These are phyloP conservation scores for Beta lomatogona DNA, from an alignment of 179 eudicot species.

Conservation along the genomic window DNA sequence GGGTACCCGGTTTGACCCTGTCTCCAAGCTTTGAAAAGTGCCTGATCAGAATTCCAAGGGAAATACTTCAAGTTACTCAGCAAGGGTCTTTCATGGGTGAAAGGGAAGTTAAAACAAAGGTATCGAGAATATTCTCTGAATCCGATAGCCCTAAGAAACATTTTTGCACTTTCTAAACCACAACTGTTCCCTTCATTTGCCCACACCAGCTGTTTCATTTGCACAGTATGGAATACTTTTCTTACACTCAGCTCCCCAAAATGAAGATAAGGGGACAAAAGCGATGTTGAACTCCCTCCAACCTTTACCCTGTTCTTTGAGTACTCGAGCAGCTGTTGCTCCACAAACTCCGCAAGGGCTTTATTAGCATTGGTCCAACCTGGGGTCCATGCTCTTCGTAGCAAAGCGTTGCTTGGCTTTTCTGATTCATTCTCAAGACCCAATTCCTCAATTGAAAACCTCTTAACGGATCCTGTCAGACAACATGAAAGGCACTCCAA, in stretches of 20 bases:
- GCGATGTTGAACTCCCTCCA: constrained; percentile 73
- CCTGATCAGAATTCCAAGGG: constrained; percentile 79
- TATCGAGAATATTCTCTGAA: constrained; percentile 95
- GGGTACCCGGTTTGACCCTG: constrained; percentile 98
- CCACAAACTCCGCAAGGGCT: constrained; percentile 68
- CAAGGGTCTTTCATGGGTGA: constrained; percentile 85
- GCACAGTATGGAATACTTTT: constrained; percentile 68
- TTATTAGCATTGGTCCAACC: constrained; percentile 91
- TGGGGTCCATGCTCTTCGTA: constrained; percentile 95
- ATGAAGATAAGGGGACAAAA: constrained; percentile 90
- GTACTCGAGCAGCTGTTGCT: constrained; percentile 62
- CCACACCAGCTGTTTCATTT: constrained; percentile 77
- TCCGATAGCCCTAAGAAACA: constrained; percentile 78
- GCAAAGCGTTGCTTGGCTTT: constrained; percentile 81
- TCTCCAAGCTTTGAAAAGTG: constrained; percentile 85
- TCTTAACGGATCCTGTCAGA: constrained; percentile 52
- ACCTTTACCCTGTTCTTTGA: constrained; percentile 58
- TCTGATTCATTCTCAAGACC: constrained; percentile 87
- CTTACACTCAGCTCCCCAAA: constrained; percentile 88
- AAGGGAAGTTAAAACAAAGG: constrained; percentile 92
- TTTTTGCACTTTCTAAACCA: constrained; percentile 63
- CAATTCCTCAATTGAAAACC: constrained; percentile 65
- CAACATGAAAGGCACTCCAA: constrained; percentile 1
- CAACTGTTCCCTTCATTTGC: constrained; percentile 56
- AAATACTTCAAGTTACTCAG: constrained; percentile 64